phyloP scores from a whole-genome alignment of 345 rosid species.

The Brassica carinata region DNA sequence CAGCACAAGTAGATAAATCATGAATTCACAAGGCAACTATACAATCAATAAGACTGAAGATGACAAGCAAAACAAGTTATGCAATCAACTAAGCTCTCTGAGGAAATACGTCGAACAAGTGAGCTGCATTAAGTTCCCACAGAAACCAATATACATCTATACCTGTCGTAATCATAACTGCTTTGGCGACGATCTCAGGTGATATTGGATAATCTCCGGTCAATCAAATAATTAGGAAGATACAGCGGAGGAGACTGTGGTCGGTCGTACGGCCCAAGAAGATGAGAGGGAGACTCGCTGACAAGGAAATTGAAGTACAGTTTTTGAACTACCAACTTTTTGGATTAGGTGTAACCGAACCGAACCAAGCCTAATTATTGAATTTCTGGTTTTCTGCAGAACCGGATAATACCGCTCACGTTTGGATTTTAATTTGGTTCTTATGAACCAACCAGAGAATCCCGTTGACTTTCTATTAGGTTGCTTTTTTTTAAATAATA shows the following conservation, averaged over 20 bases:
- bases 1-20: too few relatives aligned
- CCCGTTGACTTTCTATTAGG: neutral
- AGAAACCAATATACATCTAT: neutral
- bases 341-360: constrained; percentile 3
- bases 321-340: constrained; percentile 11
- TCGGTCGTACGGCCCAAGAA: neutral
- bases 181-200: neutral
- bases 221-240: neutral
- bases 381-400: neutral
- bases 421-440: neutral
- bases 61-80: too few relatives aligned
- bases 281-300: constrained; percentile 5
- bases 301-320: neutral
- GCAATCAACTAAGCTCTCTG: too few relatives aligned
- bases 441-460: too few relatives aligned
- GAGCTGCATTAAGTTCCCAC: neutral
- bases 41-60: too few relatives aligned
- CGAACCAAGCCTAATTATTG: neutral
- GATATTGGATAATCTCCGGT: neutral
- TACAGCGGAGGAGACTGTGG: neutral
- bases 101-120: constrained; percentile 40
- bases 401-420: neutral
- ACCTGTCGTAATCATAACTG: constrained; percentile 31
- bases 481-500: neutral
- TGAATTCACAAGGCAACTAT: too few relatives aligned